Percentiles rank a stretch among this genome's conserved stretches.
Evolutionary conservation across 2,329 filamentous ascomycete species (phyloP).

Genomic region (Xylaria polymorpha): DNA sequence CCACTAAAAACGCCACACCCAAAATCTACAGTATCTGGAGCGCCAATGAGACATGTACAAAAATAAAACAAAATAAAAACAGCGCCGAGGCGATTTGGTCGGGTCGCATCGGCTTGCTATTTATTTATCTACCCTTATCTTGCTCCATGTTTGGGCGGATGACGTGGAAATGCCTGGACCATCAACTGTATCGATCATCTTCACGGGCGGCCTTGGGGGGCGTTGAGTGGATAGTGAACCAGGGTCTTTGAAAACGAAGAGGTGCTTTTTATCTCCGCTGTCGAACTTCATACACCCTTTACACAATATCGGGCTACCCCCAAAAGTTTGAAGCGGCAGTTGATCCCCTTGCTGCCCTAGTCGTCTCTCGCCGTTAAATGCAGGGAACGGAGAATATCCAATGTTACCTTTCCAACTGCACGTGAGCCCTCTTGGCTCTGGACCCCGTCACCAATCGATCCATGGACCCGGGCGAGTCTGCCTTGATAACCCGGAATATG

Average conservation of each 20-base stretch:
- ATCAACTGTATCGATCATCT: not conserved
- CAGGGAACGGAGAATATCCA: conserved; percentile 18
- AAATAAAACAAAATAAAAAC: not conserved
- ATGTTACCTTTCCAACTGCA: conserved; percentile 18
- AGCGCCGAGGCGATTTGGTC: not conserved
- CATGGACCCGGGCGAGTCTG: conserved; percentile 1
- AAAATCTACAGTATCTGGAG: conserved; percentile 2
- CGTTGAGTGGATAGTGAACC: not conserved
- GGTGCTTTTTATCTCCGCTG: not conserved
- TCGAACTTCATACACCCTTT: not conserved
- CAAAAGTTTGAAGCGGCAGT: conserved; percentile 1
- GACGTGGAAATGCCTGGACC: not conserved
- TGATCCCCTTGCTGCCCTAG: not conserved
- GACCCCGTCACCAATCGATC: conserved; percentile 8
- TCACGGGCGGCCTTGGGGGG: not conserved
- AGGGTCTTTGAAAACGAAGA: not conserved
- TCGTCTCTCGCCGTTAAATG: conserved; percentile 1
- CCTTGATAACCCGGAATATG: not conserved
- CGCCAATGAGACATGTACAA: conserved; percentile 7
- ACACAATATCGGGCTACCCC: not conserved
- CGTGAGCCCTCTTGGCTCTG: conserved; percentile 21
- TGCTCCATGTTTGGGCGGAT: not conserved
- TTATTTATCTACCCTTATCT: conserved; percentile 15
- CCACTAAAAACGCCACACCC: conserved; percentile 10
- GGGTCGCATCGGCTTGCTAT: conserved; percentile 3